Base-by-base conservation (phyloP, 2,329 filamentous ascomycete genomes). In the Ascochyta rabiei region DNA sequence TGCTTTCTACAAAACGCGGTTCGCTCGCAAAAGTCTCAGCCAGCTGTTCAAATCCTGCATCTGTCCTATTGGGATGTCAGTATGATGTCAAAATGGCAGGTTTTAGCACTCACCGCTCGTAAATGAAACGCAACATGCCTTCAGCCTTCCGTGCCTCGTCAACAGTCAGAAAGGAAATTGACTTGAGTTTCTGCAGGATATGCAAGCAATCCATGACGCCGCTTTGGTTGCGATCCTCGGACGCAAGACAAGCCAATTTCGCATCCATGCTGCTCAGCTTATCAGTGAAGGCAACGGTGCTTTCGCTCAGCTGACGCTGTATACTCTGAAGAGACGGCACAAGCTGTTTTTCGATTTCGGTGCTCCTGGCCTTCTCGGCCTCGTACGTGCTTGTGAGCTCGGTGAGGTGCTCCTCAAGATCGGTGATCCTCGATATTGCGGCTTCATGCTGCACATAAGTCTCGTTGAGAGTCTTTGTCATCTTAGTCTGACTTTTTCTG, bases 111-210 rank as follows among this genome's bases (percentile, higher is more conserved):
- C 42, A 69, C 70, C 56, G 59, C 30, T 70, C 49, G 21, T 63
- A 45, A 6, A 71, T 24, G 21, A 48, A 64, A 12, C 53, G 58
- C 16, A 73, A 41, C 59, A 68, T 69, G 8, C 30, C 30, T 40
- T 73, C 65, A 2, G 59, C 61, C 34, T 66, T 67, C 10, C 57
- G 41, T 2, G 67, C 40, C 34, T 72, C 64, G 1, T 67, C 57
- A 1, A 35, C 9, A 0, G 66, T 69, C 24, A 71, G 43, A 9
- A 61, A 38, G 2, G 65, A 61, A 1, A 52, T 59, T 7, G 33
- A 31, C 24, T 62, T 49, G 16, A 72, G 45, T 12, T 46, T 51
- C n/a, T 60, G 51, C 26, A 74, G 42, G 6, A 41, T 49, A 0
- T 56, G 43, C 2, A 67, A 19, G 30, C 67, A 69, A 24, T 71